A percentile compares a stretch with the other conserved stretches of the same genome.
Evolutionary conservation across 495 filamentous ascomycete genomes (phyloP).

Genomic region (Bacidia rubella): DNA sequence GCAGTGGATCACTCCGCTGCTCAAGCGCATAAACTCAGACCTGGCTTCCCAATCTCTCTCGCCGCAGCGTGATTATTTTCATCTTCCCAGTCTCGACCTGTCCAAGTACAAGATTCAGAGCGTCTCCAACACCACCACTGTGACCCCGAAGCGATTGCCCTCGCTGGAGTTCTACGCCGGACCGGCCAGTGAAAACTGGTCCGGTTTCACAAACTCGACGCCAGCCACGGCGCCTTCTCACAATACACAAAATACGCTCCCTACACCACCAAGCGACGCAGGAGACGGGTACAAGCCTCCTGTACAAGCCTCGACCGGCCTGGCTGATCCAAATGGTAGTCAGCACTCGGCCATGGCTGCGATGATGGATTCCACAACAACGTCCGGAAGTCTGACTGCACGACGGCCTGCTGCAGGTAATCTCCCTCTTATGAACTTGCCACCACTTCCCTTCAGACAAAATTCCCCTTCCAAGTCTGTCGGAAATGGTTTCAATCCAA

Average conservation of each 20-base stretch:
- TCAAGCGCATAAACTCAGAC: conserved; percentile 1
- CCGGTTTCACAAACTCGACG: conserved; percentile 13
- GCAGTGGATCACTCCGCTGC: background rate
- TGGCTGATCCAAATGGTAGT: conserved; percentile 34
- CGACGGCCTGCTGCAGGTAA: conserved; percentile 47
- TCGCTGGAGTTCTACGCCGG: conserved; percentile 18
- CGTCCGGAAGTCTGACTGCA: conserved; percentile 38
- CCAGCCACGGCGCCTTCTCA: conserved; percentile 18
- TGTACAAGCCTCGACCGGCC: conserved; percentile 20
- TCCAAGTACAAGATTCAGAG: conserved; percentile 2
- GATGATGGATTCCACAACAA: conserved; percentile 28
- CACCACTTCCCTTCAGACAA: conserved; percentile 35
- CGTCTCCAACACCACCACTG: conserved; percentile 1
- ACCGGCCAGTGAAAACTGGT: conserved; percentile 21
- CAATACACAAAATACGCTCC: conserved; percentile 15
- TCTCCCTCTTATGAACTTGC: conserved; percentile 50
- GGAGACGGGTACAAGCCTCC: conserved; percentile 27
- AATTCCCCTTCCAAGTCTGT: conserved; percentile 33
- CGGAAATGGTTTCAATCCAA: conserved; percentile 21
- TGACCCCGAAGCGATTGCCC: conserved; percentile 17
- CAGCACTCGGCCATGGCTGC: conserved; percentile 30
- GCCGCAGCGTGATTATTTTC: conserved; percentile 14
- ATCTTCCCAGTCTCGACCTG: conserved; percentile 7
- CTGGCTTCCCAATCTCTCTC: conserved; percentile 12
- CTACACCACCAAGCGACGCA: conserved; percentile 24